phyloP scores from a whole-genome alignment of 805 yeast species.

The Lipomyces starkeyi region DNA sequence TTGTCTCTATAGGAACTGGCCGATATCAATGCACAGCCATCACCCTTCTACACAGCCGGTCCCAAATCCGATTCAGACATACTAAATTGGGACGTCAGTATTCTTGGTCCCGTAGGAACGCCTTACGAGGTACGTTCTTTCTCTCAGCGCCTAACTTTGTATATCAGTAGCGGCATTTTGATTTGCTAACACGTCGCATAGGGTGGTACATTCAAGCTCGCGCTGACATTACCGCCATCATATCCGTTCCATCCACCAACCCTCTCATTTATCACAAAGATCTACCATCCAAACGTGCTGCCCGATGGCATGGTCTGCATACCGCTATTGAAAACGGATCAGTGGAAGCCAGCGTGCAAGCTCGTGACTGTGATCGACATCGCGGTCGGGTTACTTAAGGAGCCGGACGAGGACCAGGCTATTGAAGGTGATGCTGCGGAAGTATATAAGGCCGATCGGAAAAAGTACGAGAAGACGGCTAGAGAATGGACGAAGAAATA shows the following conservation, averaged over 20 bases:
- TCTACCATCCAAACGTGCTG: conserved; percentile 87
- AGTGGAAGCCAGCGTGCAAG: conserved; percentile 91
- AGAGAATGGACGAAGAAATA: conserved; percentile 75
- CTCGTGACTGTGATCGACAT: conserved; percentile 81
- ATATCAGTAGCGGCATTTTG: no score
- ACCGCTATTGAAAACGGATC: conserved; percentile 79
- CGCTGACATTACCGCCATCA: conserved; percentile 88
- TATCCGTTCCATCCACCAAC: conserved; percentile 92
- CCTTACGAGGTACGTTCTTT: conserved; percentile 49
- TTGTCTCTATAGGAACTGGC: conserved; percentile 26
- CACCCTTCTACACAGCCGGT: conserved; percentile 88
- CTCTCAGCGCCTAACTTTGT: background rate
- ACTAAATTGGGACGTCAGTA: conserved; percentile 91
- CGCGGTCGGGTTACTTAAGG: conserved; percentile 81
- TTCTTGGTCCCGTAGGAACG: conserved; percentile 90
- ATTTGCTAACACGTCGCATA: conserved; percentile 39
- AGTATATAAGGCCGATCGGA: conserved; percentile 79
- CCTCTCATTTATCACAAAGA: conserved; percentile 75
- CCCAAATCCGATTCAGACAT: conserved; percentile 83
- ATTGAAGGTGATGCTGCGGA: conserved; percentile 91
- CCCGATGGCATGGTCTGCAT: conserved; percentile 86
- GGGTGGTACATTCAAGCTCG: conserved; percentile 83
- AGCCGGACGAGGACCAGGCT: conserved; percentile 91
- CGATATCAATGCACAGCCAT: conserved; percentile 60
- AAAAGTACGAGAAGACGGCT: conserved; percentile 85